Evolutionary conservation across 169 alveolate genomes (phyloP), one percentile per base, ranked within the genome.

Genomic region (Plasmodium coatneyi): DNA sequence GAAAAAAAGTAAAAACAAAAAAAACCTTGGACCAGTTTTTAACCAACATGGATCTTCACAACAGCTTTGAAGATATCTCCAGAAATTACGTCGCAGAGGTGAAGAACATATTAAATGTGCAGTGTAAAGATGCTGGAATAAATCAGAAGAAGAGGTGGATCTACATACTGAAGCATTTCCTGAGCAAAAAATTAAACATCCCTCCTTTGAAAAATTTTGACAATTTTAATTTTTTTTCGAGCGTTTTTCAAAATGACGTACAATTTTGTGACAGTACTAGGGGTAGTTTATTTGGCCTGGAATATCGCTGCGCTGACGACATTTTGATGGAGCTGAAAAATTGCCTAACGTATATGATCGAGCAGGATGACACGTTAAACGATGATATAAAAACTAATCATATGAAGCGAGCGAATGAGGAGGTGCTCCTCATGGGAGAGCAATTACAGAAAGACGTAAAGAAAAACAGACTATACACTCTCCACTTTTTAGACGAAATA

Each of bases 71-170:
- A 91, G 92, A 91, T 6, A 19, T 91, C n/a, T 91, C 95, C 71
- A 66, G 36, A 36, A 81, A 56, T 91, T 91, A 30, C 82, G 46
- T 32, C 14, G 54, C 52, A 14, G 95, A 91, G 72, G 82, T 91
- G 49, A 81, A 36, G 54, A 52, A 91, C 39, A 52, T 91, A 70
- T 91, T 91, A 81, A 91, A 91, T 36, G 66, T 70, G 28, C 84
- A 91, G 16, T 70, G 95, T 22, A 5, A n/a, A 60, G 76, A 91
- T 46, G 95, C 95, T 1, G 82, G 49, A 54, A 52, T 71, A 32
- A 81, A 81, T 91, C 95, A 91, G 78, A 91, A 91, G 60, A 91
- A 91, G 60, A 91, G 95, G 49, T 91, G 95, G 95, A 71, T 81
- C 7, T 91, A 91, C 56, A 91, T 91, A 71, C 56, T 91, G 22